Base-by-base conservation (phyloP, 306 rosid genomes). In the Cyclanthera cordifolia region DNA sequence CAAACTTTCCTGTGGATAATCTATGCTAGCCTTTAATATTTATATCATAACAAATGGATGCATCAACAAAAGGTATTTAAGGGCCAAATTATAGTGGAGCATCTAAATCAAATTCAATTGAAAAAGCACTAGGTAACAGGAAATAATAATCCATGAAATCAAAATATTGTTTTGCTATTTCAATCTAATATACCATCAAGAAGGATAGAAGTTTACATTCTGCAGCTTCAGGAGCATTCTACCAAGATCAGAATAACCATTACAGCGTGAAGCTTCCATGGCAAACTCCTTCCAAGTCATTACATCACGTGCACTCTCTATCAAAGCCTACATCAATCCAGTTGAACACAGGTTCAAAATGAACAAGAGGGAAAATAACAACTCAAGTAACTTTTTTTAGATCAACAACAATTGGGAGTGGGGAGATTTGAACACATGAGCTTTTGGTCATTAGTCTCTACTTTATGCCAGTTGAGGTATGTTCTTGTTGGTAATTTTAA, bases 181-280 rank as follows among this genome's bases (percentile, higher is more conserved):
- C 61, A 3, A 30, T 51, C 55, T 52, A 6, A 69, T 37, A 30
- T 53, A 69, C 37, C 64, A 70, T 70, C 63, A 82, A 75, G 70
- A 79, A 71, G 69, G 72, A 81, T 50, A 56, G 80, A 70, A 85
- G 76, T 75, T 87, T 90, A 94, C 99, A 79, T 78, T 94, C 72
- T 83, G 88, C 83, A 94, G 84, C 86, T 83, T 94, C 77, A 79
- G 75, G 77, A 94, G 97, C 90, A 94, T 87, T 82, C 84, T 88
- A 76, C 99, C 96, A 67, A 90, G 86, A 76, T 86, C 94, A 49
- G 86, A 82, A 88, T 94, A 94, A 73, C 86, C 90, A 60, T 70
- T 76, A 73, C 87, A 85, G 53, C 68, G 85, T 78, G 99, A 93
- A 79, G 94, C 95, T 85, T 85, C 95, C 90, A 85, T 87, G 34